Conservation (phyloP, 345 rosid genomes). For the Excoecaria cochinchinensis region DNA sequence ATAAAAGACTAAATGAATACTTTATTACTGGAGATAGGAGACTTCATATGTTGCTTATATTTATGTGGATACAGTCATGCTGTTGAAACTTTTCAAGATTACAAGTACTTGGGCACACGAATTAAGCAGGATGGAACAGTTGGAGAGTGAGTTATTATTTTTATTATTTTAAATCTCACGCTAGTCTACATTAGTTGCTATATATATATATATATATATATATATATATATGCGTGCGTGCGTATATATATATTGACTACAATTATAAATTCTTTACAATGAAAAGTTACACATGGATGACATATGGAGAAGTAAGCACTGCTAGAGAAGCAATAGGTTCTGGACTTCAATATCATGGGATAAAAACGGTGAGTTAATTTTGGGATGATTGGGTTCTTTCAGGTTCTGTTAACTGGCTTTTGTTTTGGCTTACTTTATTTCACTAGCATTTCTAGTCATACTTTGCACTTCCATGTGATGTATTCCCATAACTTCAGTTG, state of each 20-base stretch:
- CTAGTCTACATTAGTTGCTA: neutral
- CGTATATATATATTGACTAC: neutral
- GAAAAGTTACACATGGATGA: conserved; percentile 86
- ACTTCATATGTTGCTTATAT: neutral
- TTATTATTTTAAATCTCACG: neutral
- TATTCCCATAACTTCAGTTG: neutral
- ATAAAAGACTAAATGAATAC: neutral
- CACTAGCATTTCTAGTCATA: neutral
- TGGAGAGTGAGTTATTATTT: conserved; percentile 64
- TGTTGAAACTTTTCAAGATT: conserved; percentile 52
- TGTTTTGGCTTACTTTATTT: neutral
- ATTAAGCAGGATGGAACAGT: conserved; percentile 59
- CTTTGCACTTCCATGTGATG: neutral
- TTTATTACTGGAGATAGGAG: neutral
- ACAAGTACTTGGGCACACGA: conserved; percentile 82
- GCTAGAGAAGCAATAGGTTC: conserved; percentile 85
- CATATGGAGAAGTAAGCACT: conserved; percentile 72
- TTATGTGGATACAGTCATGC: conserved; percentile 48
- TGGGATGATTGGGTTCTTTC: conserved; percentile 4
- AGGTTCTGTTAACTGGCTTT: neutral
- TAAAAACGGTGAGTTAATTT: conserved; percentile 45
- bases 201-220: too few species aligned
- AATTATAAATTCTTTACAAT: neutral
- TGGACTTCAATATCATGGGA: conserved; percentile 63
- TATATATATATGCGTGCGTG: too few species aligned